These are phyloP conservation scores for Solanum infundibuliforme DNA, from an alignment of 257 asterid species.

Conservation along the genomic window DNA sequence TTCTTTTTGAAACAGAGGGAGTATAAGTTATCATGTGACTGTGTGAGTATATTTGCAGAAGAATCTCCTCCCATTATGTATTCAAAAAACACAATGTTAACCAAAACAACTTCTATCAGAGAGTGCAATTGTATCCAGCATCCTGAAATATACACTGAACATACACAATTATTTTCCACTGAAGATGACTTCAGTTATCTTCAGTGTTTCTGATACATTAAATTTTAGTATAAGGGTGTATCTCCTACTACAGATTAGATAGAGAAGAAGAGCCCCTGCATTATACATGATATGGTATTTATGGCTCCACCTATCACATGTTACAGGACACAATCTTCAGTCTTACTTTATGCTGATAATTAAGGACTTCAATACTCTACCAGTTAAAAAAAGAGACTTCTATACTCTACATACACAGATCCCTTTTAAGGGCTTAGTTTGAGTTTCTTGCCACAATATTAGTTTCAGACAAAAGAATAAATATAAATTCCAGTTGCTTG, in stretches of 20 bases:
- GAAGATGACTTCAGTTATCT: background rate
- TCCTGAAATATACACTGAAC: background rate
- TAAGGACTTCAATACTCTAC: background rate
- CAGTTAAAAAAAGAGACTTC: background rate
- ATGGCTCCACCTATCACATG: background rate
- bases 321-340: background rate
- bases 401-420: background rate
- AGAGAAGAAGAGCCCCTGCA: background rate
- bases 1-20: background rate
- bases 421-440: background rate
- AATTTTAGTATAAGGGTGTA: background rate
- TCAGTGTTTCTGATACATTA: background rate
- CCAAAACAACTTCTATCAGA: background rate
- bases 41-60: background rate
- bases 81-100: background rate
- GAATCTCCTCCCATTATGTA: background rate
- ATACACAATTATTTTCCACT: background rate
- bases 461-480: background rate
- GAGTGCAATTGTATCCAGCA: background rate
- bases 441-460: background rate
- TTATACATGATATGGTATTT: background rate
- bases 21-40: background rate
- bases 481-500: background rate
- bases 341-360: background rate
- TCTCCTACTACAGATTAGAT: background rate